These are phyloP conservation scores for Phytophthora uliginosa DNA, from an alignment of 352 stramenopile species.

Conservation along the genomic window DNA sequence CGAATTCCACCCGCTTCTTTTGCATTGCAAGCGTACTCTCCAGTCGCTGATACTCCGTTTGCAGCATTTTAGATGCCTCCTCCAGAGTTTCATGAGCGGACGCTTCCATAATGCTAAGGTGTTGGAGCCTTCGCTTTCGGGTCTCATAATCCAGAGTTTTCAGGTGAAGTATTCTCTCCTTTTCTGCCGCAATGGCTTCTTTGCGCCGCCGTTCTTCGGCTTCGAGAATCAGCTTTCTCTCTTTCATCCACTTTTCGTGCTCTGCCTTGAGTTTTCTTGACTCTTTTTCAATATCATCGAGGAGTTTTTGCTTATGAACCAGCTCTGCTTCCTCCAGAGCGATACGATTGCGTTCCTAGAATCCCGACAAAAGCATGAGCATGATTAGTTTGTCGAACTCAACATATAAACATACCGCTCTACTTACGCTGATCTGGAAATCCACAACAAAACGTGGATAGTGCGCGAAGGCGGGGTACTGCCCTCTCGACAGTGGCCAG, in stretches of 20 bases:
- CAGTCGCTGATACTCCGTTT: constrained; percentile 70
- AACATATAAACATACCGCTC: constrained; percentile 1
- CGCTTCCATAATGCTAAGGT: constrained; percentile 68
- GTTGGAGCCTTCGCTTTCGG: constrained; percentile 66
- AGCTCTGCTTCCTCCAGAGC: constrained; percentile 81
- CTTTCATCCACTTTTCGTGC: constrained; percentile 74
- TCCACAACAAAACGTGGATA: constrained; percentile 88
- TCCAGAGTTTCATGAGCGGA: constrained; percentile 72
- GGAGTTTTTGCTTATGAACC: constrained; percentile 65
- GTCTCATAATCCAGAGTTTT: constrained; percentile 84
- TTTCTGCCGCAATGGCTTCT: constrained; percentile 72
- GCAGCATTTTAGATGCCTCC: constrained; percentile 66
- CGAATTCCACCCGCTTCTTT: constrained; percentile 74
- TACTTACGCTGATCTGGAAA: constrained; percentile 84
- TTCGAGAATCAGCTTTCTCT: constrained; percentile 62
- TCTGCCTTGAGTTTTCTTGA: constrained; percentile 62
- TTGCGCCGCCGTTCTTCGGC: constrained; percentile 73
- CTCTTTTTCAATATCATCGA: constrained; percentile 68
- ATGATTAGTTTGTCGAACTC: not conserved
- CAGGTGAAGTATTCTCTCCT: constrained; percentile 68
- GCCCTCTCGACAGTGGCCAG: constrained; percentile 74
- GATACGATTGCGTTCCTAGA: constrained; percentile 84
- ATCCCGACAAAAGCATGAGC: constrained; percentile 14
- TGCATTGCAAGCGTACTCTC: constrained; percentile 62
- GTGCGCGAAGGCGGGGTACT: constrained; percentile 85